Percentiles rank a stretch among this genome's conserved stretches.
phyloP scores from a whole-genome alignment of 495 filamentous ascomycete species.

The Penicillium atrosanguineum region DNA sequence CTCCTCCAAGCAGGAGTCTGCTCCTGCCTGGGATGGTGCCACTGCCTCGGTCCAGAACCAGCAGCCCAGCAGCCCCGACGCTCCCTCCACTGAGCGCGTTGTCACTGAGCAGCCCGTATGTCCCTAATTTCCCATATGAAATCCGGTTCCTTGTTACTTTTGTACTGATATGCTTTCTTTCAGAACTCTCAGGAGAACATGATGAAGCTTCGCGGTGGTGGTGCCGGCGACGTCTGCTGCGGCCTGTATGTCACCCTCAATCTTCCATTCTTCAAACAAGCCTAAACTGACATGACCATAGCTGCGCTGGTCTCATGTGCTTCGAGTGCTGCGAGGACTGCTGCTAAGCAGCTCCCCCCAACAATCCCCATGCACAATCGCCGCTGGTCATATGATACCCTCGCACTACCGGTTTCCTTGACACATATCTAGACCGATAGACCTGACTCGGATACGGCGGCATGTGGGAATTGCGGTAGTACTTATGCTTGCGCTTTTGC shows the following conservation, averaged over 20 bases:
- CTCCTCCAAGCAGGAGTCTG: slow-evolving; percentile 34
- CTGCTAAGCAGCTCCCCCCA: slow-evolving; percentile 15
- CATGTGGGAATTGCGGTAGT: background rate
- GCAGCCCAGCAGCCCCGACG: slow-evolving; percentile 36
- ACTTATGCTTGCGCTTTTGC: background rate
- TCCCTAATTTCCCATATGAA: background rate
- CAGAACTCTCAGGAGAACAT: slow-evolving; percentile 37
- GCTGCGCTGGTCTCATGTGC: slow-evolving; percentile 43
- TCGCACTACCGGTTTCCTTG: background rate
- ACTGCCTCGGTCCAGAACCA: slow-evolving; percentile 33
- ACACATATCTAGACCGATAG: background rate
- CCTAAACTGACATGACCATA: slow-evolving; percentile 10
- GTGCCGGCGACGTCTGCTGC: slow-evolving; percentile 42
- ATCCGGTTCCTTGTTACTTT: background rate
- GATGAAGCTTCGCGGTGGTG: slow-evolving; percentile 46
- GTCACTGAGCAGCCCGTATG: slow-evolving; percentile 39
- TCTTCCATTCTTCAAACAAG: background rate
- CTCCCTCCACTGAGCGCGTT: slow-evolving; percentile 26
- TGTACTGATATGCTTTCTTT: background rate
- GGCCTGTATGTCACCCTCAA: slow-evolving; percentile 36
- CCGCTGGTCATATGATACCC: background rate
- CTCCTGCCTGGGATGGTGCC: slow-evolving; percentile 29
- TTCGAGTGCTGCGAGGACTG: slow-evolving; percentile 42
- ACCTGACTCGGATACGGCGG: background rate
- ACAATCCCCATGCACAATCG: background rate